A percentile compares a stretch with the other conserved stretches of the same genome.
Conservation (phyloP, 2,329 filamentous ascomycete genomes). For the Verticillium longisporum region DNA sequence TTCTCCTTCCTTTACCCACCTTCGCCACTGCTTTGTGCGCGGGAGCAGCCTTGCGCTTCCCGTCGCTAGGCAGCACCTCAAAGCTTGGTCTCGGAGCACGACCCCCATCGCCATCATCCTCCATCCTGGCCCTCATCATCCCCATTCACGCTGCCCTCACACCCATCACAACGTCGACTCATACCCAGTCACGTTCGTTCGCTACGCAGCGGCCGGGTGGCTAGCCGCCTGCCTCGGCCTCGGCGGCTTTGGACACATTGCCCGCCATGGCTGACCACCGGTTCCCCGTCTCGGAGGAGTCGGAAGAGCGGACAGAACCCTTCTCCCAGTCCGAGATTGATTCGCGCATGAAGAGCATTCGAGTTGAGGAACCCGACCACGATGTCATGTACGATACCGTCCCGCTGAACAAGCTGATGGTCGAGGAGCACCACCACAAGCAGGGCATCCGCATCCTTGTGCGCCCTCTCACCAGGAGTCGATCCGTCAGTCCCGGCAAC, state of each 20-base stretch:
- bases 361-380: slow-evolving; percentile 34
- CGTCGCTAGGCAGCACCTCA: background rate
- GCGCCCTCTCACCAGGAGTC: slow-evolving; percentile 44
- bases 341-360: slow-evolving; percentile 37
- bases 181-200: background rate
- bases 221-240: slow-evolving; percentile 1
- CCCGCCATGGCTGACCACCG: slow-evolving; percentile 39
- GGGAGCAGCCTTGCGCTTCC: background rate
- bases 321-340: slow-evolving; percentile 52
- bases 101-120: background rate
- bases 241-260: slow-evolving; percentile 3
- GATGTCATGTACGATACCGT: slow-evolving; percentile 33
- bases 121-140: slow-evolving; percentile 11
- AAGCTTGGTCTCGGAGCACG: background rate
- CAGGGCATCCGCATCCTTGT: slow-evolving; percentile 52
- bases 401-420: slow-evolving; percentile 44
- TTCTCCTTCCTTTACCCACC: background rate
- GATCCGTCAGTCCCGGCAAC: slow-evolving; percentile 48
- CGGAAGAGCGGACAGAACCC: slow-evolving; percentile 50
- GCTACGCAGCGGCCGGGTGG: background rate
- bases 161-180: slow-evolving; percentile 5
- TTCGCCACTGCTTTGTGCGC: background rate
- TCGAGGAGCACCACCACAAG: slow-evolving; percentile 45
- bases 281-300: slow-evolving; percentile 28
- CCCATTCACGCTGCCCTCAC: slow-evolving; percentile 20